Conservation (phyloP, 192 early-diverging fungal genomes). For the Linnemannia schmuckeri region DNA sequence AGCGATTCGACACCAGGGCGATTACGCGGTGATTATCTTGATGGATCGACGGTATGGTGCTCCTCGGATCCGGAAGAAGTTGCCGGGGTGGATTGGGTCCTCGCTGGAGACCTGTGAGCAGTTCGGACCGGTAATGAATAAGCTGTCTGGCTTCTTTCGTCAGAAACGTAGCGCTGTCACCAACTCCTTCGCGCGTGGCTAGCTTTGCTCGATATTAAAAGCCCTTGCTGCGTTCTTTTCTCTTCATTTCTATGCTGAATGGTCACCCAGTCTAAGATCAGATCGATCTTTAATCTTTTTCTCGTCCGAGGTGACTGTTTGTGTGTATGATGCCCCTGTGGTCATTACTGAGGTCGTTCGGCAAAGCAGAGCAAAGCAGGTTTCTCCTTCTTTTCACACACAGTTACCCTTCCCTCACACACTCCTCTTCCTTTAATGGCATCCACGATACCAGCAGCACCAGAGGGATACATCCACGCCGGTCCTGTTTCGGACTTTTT, state of each 20-base stretch:
- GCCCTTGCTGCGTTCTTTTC: neutral
- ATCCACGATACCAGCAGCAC: conserved; percentile 7
- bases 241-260: neutral
- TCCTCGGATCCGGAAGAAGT: conserved; percentile 68
- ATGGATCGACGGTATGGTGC: conserved; percentile 78
- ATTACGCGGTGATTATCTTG: conserved; percentile 89
- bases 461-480: conserved; percentile 26
- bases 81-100: conserved; percentile 83
- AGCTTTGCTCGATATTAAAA: neutral
- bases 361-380: no score
- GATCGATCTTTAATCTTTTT: no score
- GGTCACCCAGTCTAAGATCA: no score
- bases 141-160: conserved; percentile 63
- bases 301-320: no score
- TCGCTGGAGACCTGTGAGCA: conserved; percentile 60
- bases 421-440: neutral
- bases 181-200: neutral
- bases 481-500: conserved; percentile 38
- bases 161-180: neutral
- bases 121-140: conserved; percentile 63
- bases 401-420: neutral
- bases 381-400: neutral
- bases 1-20: conserved; percentile 90
- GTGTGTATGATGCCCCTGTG: no score
- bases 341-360: no score